These are phyloP conservation scores for Dioscorea alata DNA, from an alignment of 106 monocot species.

Conservation along the genomic window DNA sequence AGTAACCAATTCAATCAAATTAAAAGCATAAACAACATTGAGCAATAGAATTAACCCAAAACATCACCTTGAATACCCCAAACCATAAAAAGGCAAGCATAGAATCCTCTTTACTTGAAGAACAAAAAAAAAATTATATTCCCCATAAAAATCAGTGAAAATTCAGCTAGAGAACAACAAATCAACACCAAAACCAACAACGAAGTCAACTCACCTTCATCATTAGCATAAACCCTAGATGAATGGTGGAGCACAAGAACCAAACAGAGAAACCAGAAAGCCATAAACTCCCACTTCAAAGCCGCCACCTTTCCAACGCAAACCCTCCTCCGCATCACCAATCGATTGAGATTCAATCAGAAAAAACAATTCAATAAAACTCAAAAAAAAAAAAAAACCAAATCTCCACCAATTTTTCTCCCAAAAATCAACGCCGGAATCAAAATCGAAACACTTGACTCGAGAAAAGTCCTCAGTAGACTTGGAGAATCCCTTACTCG, in stretches of 20 bases:
- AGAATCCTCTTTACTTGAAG: no score
- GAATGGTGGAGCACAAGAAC: slow-evolving; percentile 18
- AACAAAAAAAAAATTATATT: no score
- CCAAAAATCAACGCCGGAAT: background rate
- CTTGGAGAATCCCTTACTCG: no score
- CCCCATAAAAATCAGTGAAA: no score
- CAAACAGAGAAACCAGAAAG: slow-evolving; percentile 20
- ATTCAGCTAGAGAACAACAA: no score
- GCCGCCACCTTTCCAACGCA: background rate
- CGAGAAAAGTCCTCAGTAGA: background rate
- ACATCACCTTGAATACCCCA: no score
- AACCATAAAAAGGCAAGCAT: no score
- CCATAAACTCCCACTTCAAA: slow-evolving; percentile 8
- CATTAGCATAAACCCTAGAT: slow-evolving; percentile 29
- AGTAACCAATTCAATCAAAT: no score
- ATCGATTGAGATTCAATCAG: background rate
- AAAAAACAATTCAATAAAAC: background rate
- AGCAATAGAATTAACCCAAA: no score
- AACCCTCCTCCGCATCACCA: background rate
- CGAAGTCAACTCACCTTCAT: slow-evolving; percentile 18
- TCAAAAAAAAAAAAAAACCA: background rate
- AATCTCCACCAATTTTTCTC: background rate
- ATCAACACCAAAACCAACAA: no score
- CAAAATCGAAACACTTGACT: background rate
- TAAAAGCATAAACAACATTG: no score